Evolutionary conservation across 2,329 filamentous ascomycete genomes (phyloP).

Genomic region (Fusarium liriodendri): DNA sequence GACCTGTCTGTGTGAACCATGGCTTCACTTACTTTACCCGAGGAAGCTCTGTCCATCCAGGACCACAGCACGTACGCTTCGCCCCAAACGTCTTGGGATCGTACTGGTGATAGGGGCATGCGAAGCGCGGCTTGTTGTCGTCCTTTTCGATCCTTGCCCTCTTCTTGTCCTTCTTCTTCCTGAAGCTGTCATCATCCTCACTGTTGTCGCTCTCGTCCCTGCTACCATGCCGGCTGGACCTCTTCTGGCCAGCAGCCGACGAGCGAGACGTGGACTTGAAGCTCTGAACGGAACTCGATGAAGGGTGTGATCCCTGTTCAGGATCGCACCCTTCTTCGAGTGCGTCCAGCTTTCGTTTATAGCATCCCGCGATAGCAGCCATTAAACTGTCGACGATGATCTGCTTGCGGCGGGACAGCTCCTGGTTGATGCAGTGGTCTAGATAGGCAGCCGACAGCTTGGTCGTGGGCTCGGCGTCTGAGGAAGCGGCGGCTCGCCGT

Average conservation of each 20-base stretch:
- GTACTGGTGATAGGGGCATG: conserved; percentile 52
- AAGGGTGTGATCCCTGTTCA: conserved; percentile 12
- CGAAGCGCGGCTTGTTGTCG: conserved; percentile 44
- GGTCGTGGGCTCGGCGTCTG: conserved; percentile 39
- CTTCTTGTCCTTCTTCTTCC: conserved; percentile 50
- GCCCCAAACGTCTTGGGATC: conserved; percentile 43
- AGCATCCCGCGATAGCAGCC: conserved; percentile 23
- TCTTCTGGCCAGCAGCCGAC: conserved; percentile 29
- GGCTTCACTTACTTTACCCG: conserved; percentile 39
- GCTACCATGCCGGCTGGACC: conserved; percentile 22
- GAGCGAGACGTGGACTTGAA: conserved; percentile 13
- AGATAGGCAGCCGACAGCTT: conserved; percentile 43
- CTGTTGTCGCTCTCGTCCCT: conserved; percentile 44
- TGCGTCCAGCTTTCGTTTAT: conserved; percentile 34
- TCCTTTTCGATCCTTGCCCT: conserved; percentile 50
- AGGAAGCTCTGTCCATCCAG: conserved; percentile 37
- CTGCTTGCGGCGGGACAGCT: conserved; percentile 23
- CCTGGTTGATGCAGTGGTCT: conserved; percentile 22
- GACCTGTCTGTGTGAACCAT: neutral
- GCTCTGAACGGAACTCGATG: conserved; percentile 32
- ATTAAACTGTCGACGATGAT: conserved; percentile 25
- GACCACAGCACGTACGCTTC: conserved; percentile 38
- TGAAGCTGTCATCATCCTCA: conserved; percentile 43
- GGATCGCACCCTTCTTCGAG: conserved; percentile 34
- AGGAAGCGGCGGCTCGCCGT: conserved; percentile 39